These are phyloP conservation scores for Croton laevigatus DNA, from an alignment of 441 rosid species.

Conservation along the genomic window DNA sequence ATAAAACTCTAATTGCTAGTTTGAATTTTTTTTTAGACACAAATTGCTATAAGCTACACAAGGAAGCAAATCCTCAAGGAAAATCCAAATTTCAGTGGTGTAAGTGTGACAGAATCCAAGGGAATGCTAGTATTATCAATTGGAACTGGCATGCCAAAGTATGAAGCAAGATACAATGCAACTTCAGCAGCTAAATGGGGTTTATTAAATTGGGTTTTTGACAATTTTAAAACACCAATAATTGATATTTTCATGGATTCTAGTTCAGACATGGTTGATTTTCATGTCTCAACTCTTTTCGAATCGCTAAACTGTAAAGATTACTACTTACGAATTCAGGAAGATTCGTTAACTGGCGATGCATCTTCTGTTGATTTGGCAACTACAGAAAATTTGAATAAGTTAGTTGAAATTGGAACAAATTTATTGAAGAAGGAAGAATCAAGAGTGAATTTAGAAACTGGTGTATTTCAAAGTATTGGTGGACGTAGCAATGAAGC, in stretches of 20 bases:
- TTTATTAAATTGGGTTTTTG: conserved; percentile 17
- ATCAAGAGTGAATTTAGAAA: conserved; percentile 28
- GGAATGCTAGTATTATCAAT: conserved; percentile 32
- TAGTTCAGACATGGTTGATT: conserved; percentile 28
- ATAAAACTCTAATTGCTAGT: no score
- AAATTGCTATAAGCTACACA: conserved; percentile 27
- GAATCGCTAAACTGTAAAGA: not conserved
- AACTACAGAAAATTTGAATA: conserved; percentile 18
- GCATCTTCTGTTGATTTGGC: conserved; percentile 26
- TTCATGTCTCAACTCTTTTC: conserved; percentile 27
- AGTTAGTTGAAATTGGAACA: conserved; percentile 23
- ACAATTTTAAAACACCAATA: conserved; percentile 19
- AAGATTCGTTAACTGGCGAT: conserved; percentile 18
- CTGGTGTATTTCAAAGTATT: conserved; percentile 21
- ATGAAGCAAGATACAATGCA: conserved; percentile 29
- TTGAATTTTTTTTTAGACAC: conserved; percentile 35
- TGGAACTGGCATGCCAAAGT: conserved; percentile 33
- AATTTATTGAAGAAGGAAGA: conserved; percentile 18
- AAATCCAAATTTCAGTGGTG: conserved; percentile 7
- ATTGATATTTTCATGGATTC: conserved; percentile 24
- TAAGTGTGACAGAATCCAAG: conserved; percentile 15
- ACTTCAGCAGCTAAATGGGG: conserved; percentile 29
- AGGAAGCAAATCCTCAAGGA: conserved; percentile 17
- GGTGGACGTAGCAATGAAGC: conserved; percentile 29
- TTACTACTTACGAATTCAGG: conserved; percentile 32